These are phyloP conservation scores for Corymbia calophylla DNA, from an alignment of 441 rosid genomes.

Conservation along the genomic window DNA sequence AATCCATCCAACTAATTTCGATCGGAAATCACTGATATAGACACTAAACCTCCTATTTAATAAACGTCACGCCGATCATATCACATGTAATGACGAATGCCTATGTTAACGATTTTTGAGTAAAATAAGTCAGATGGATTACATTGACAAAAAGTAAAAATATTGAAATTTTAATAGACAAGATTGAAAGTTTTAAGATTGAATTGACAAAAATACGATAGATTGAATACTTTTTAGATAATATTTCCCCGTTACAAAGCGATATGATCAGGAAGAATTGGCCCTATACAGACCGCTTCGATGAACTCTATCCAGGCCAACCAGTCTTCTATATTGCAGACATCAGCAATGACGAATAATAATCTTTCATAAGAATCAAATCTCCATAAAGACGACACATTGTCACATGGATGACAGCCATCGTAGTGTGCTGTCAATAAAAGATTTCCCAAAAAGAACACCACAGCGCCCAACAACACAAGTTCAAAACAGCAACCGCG, in stretches of 20 bases:
- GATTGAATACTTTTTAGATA: no score
- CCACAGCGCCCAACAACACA: not conserved
- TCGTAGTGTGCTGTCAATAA: not conserved
- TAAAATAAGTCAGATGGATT: no score
- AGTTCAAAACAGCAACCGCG: not conserved
- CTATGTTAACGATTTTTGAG: no score
- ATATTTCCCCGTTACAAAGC: no score
- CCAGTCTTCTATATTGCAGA: not conserved
- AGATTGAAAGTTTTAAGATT: no score
- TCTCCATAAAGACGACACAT: not conserved
- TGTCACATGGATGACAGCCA: not conserved
- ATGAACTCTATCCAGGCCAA: no score
- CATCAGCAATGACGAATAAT: not conserved
- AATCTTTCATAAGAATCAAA: not conserved
- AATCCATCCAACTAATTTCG: no score
- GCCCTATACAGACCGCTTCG: no score
- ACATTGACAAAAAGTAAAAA: no score
- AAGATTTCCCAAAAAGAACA: not conserved
- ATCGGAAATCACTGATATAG: no score
- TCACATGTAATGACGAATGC: no score
- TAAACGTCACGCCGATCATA: accelerated
- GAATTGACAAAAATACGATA: accelerated
- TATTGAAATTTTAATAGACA: accelerated
- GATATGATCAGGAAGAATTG: not conserved
- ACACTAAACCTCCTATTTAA: no score